Base-by-base conservation (phyloP, 2,329 filamentous ascomycete genomes). In the Claviceps sp. region DNA sequence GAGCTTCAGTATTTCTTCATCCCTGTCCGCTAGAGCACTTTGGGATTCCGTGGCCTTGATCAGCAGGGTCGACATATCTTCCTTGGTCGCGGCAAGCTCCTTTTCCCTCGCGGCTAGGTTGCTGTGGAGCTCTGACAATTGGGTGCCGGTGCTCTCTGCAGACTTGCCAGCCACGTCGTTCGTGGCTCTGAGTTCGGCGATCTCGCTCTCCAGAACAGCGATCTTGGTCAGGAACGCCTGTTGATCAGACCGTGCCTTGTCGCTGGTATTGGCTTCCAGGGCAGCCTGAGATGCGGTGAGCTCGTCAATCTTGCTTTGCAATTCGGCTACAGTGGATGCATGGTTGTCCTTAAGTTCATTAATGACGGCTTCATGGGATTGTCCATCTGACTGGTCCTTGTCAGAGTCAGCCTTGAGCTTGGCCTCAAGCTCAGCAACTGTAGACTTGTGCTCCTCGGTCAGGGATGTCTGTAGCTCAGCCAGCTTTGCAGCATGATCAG, bases 221-320 rank as follows among this genome's bases (percentile, higher is more conserved):
- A 80, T 64, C 60, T 72, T 73, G 37, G 68, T 64, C 16, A 65
- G 64, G 52, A 68, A 71, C 1, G 71, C 71, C 46, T 73, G 68
- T 37, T 68, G 64, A 52, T 74, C 72, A 22, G 65, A 67, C 49
- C 74, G 71, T 23, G 71, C 54, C 57, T 70, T 73, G 40, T 70
- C 66, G 49, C 71, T 68, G 57, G 70, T 72, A 13, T 71, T 69
- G 23, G 67, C 64, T 59, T 75, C 71, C 6, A 77, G 60, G 4
- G 66, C 64, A n/a, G 64, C 62, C 49, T 73, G 74, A 2, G 74
- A 72, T 1, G 71, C 67, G 1, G 69, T 68, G 50, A 82, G 62
- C 42, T 76, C 73, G 20, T 78, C 72, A 36, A 83, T 69, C 63
- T 78, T 75, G 59, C 69, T 73, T 62, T 82, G 74, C 45, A 83